Percentiles rank a stretch among this genome's conserved stretches.
phyloP scores from a whole-genome alignment of 495 filamentous ascomycete species.

The Penicillium pancosmium region DNA sequence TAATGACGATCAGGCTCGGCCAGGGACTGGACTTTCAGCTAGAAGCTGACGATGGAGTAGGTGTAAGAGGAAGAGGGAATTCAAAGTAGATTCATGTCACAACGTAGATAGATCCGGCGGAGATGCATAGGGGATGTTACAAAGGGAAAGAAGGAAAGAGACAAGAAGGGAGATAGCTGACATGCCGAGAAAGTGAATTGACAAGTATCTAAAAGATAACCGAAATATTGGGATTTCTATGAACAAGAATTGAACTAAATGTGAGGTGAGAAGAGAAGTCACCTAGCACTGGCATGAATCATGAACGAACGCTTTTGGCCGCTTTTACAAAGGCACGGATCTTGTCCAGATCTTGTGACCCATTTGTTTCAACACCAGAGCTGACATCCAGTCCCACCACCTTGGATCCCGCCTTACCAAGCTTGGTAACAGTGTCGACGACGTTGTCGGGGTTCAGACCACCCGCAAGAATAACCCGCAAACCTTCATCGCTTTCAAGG shows the following conservation, averaged over 20 bases:
- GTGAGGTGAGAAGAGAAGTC: conserved; percentile 18
- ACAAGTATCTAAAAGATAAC: not conserved
- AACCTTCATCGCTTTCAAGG: conserved; percentile 61
- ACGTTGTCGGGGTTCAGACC: conserved; percentile 81
- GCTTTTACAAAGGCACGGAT: conserved; percentile 79
- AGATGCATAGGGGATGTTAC: too few relatives aligned
- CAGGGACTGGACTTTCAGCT: too few relatives aligned
- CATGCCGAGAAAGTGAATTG: not conserved
- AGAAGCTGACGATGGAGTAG: too few relatives aligned
- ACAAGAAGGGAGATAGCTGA: not conserved
- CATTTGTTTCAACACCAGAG: conserved; percentile 86
- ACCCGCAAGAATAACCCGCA: conserved; percentile 79
- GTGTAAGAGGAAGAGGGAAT: too few relatives aligned
- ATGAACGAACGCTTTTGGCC: conserved; percentile 57
- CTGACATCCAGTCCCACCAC: conserved; percentile 90
- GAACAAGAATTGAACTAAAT: conserved; percentile 7
- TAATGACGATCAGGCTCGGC: too few relatives aligned
- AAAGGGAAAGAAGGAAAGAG: not conserved
- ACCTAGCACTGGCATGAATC: conserved; percentile 14
- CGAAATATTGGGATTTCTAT: conserved; percentile 5
- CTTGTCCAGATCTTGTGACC: conserved; percentile 78
- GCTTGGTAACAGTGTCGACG: conserved; percentile 55
- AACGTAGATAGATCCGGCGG: too few relatives aligned
- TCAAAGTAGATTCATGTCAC: too few relatives aligned
- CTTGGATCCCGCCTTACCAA: conserved; percentile 56